These are phyloP conservation scores for Colletotrichum ledebouriae DNA, from an alignment of 2,329 filamentous ascomycete species.

Conservation along the genomic window DNA sequence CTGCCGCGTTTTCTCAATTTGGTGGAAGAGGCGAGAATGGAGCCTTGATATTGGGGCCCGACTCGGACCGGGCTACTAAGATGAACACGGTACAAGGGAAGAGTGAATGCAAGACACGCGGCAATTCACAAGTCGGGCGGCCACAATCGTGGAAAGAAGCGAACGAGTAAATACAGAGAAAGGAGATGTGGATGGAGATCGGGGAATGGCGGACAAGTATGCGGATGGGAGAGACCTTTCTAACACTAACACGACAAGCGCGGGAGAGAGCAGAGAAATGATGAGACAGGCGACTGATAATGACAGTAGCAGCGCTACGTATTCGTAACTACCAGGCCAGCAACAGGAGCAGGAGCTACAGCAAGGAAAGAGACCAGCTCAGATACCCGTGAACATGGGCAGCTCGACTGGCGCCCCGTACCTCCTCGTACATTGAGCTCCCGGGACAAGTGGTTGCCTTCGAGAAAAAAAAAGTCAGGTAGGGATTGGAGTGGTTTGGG, in stretches of 20 bases:
- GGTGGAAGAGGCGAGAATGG: slow-evolving; percentile 19
- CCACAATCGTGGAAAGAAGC: slow-evolving; percentile 3
- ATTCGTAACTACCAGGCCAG: slow-evolving; percentile 1
- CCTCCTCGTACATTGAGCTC: slow-evolving; percentile 6
- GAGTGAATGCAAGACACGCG: not conserved
- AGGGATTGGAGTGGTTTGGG: slow-evolving; percentile 30
- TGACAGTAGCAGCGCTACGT: slow-evolving; percentile 14
- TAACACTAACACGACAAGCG: slow-evolving; percentile 31
- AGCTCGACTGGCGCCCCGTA: not conserved
- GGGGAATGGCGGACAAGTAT: slow-evolving; percentile 6
- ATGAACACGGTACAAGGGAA: slow-evolving; percentile 5
- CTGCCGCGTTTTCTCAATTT: slow-evolving; percentile 12
- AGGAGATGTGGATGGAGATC: not conserved
- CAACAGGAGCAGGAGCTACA: slow-evolving; percentile 12
- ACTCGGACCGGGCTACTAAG: slow-evolving; percentile 25
- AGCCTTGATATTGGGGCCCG: slow-evolving; percentile 22
- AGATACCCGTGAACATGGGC: slow-evolving; percentile 9
- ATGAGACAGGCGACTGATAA: too few species aligned
- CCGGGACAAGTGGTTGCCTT: not conserved
- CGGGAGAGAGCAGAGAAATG: slow-evolving; percentile 17
- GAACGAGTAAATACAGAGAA: slow-evolving; percentile 3
- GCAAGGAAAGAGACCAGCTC: not conserved
- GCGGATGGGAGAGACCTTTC: slow-evolving; percentile 28
- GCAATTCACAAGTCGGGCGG: not conserved
- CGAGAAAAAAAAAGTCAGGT: not conserved